Base-by-base conservation (phyloP, 768 basidiomycete genomes). In the Asterophora lycoperdoides region DNA sequence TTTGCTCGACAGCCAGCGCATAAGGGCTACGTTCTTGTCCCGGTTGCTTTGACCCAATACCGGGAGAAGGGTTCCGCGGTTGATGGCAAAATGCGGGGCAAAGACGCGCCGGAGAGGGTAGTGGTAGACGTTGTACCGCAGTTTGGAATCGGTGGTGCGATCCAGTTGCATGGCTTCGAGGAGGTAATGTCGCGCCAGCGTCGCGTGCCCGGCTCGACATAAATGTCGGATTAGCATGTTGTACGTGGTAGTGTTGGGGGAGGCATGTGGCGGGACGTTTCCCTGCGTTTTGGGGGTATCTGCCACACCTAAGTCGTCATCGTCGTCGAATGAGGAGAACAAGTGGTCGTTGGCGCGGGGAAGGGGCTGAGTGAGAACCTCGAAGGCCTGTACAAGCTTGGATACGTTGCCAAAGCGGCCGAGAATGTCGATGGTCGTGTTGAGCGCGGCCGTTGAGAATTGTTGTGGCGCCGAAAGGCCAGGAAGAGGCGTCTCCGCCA, bases 331-430 rank as follows among this genome's bases (percentile, higher is more conserved):
- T 10, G 79, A 74, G 5, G 75, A 67, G 52, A 77, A 72, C 46
- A 73, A 67, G 55, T 73, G 69, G 60, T 74, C 68, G 41, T 64
- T 70, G 36, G 75, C 71, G 50, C 68, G 64, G 9, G 84, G 81
- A 23, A 89, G 71, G 13, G 86, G 86, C 41, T 81, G 75, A 0
- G 89, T 88, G 49, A 90, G 78, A 23, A 86, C 81, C 56, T 91
- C 89, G 58, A 90, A 92, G 1, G 83, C 75, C 58, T 81, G 79
- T 5, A 91, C 76, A 60, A 92, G 75, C 56, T 78, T 81, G 4
- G 85, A 80, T 33, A 86, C 64, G 45, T 82, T 67, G 10, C 79
- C 76, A 14, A 74, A 58, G 8, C 75, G 74, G 11, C 87, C 88
- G 8, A 89, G 75, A 57, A 83, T 74, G 49, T 89, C 84, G 54